Evolutionary conservation across 306 rosid species (phyloP), one percentile per base, ranked within the genome.

Genomic region (Vigna unguiculata): DNA sequence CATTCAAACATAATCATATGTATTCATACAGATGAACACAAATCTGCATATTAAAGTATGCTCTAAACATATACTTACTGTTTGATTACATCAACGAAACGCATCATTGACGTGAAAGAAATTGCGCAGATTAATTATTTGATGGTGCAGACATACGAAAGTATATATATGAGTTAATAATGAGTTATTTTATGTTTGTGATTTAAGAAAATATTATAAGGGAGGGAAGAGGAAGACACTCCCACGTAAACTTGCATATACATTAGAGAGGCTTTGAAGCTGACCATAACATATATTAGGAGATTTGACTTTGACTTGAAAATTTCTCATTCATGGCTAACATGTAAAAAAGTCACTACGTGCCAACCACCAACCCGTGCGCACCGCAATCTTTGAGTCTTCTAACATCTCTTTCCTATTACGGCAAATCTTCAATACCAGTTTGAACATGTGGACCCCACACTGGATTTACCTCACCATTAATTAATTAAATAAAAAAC

Each of bases 291-390:
- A 77, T 60, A 41, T 30, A 6, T 28, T 78, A 59, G 17, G 76
- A 67, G 19, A 40, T 81, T 69, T 72, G 90, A 88, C 93, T 83
- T 65, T 82, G 88, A 87, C 87, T 49, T 19, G 36, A 72, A 69
- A 65, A 17, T 2, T 83, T 73, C 58, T 66, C 1, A 25, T 57
- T 76, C 62, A 9, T 78, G 2, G 78, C 71, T 79, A 49, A 20
- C 72, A 25, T 4, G 19, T 38, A 43, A 12, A 43, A 12, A 30
- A 78, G 30, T 21, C 76, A 66, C 86, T 17, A 69, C 80, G 83
- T 85, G 79, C 75, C 84, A 75, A 49, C 24, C 9, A 80, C 49
- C 85, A 36, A 78, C 88, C 80, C 90, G 86, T 83, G 90, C 80
- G 76, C 59, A 60, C 86, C 88, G 79, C 82, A 85, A 79, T 75